Conservation (phyloP, 306 rosid species). For the Quercus bicolor region DNA sequence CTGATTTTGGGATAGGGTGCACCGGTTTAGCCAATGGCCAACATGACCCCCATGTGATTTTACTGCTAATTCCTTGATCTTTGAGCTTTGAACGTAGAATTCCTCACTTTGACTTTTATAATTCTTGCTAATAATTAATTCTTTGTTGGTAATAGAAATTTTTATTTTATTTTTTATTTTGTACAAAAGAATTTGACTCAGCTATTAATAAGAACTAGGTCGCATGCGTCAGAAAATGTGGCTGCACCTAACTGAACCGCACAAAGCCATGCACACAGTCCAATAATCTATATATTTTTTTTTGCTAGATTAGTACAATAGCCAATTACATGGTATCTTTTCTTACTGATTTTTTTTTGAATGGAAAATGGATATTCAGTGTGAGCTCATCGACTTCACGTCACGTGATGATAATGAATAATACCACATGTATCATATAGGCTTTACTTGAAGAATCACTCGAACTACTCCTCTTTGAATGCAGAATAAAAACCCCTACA, state of each 20-base stretch:
- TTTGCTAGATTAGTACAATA: neutral
- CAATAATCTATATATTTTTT: neutral
- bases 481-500: too few relatives aligned
- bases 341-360: neutral
- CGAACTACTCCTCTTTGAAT: too few relatives aligned
- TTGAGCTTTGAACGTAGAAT: slow-evolving; percentile 35
- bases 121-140: neutral
- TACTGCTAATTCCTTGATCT: slow-evolving; percentile 37
- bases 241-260: neutral
- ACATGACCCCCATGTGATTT: slow-evolving; percentile 43
- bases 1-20: slow-evolving; percentile 28
- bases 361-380: too few relatives aligned
- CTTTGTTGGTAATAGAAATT: neutral
- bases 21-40: slow-evolving; percentile 18
- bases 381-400: accelerated
- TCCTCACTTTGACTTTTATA: slow-evolving; percentile 28
- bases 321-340: neutral
- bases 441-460: accelerated
- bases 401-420: accelerated
- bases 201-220: neutral
- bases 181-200: too few relatives aligned
- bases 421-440: accelerated
- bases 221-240: slow-evolving; percentile 1
- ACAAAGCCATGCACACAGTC: neutral
- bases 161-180: neutral